Evolutionary conservation across 805 yeast genomes (phyloP).

Genomic region (Yarrowia osloensis): DNA sequence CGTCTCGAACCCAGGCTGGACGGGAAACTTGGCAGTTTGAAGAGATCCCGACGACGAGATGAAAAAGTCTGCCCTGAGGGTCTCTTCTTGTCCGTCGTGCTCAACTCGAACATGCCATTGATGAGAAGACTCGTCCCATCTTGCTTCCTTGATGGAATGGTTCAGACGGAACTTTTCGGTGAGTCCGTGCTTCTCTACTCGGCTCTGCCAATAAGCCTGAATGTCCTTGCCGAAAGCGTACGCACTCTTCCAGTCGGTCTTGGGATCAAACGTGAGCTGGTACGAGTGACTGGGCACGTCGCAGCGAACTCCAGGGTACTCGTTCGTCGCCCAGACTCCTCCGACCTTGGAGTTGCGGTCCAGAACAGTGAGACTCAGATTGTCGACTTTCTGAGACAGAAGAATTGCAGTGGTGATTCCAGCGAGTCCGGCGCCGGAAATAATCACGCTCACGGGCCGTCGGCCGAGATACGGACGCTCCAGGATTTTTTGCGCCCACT

Average conservation of each 20-base stretch:
- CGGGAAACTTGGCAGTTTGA: conserved; percentile 40
- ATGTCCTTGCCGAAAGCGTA: conserved; percentile 38
- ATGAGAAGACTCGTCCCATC: conserved; percentile 25
- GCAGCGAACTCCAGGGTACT: conserved; percentile 38
- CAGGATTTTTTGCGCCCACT: conserved; percentile 9
- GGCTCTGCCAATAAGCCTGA: conserved; percentile 35
- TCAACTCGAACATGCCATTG: conserved; percentile 30
- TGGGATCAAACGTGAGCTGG: conserved; percentile 39
- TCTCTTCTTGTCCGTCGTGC: conserved; percentile 27
- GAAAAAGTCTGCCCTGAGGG: conserved; percentile 36
- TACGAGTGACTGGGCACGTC: conserved; percentile 40
- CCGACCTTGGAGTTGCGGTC: conserved; percentile 39
- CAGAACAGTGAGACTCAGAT: conserved; percentile 36
- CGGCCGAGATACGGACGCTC: background rate
- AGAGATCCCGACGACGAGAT: conserved; percentile 39
- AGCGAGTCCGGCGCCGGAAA: conserved; percentile 41
- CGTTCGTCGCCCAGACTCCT: conserved; percentile 38
- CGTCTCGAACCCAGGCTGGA: conserved; percentile 37
- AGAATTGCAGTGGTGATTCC: conserved; percentile 38
- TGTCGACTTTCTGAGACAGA: conserved; percentile 35
- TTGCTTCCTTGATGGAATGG: conserved; percentile 34
- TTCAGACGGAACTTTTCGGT: conserved; percentile 34
- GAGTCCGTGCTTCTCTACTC: conserved; percentile 37
- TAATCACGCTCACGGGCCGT: conserved; percentile 33
- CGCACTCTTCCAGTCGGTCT: conserved; percentile 37